Evolutionary conservation across 257 asterid species (phyloP), one percentile per base, ranked within the genome.

Genomic region (Lavandula angustifolia): DNA sequence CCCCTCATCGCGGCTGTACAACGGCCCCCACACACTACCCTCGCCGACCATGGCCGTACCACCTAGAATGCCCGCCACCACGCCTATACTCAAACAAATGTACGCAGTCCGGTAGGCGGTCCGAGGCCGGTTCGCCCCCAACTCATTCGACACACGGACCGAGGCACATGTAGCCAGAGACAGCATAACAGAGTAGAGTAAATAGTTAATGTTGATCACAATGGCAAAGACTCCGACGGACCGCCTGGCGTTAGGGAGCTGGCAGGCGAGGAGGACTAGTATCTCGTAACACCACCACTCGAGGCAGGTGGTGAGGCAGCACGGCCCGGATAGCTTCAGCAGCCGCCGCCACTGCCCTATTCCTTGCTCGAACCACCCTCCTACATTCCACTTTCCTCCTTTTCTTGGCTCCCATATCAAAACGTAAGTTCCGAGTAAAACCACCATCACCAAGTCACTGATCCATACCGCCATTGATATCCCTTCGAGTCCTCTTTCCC

Each of bases 231-330:
- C 82, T 9, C 90, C 97, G 0, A 92, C 79, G 0, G 84, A 63
- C 42, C 73, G 89, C 59, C 74, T 70, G 0, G 99, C 80, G 34
- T 79, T 68, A 0, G 78, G 76, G 4, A 92, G 87, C 14, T 82
- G 85, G 3, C 97, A 97, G 0, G 95, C 63, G 1, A 92, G 83
- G 42, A 89, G 69, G 55, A 89, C 82, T 29, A 89, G 57, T 13
- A 87, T 80, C 83, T 89, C 97, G 17, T 79, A 85, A 73, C 99
- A 92, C 99, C 97, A 89, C 97, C 97, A 92, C 47, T 89, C 99
- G 0, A 92, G 95, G 63, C 97, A 92, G 1, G 92, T 84, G 3
- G 97, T 87, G 37, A 92, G 75, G 74, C 96, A 92, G 54, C 97
- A 89, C 1, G 97, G 85, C 6, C 90, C 92, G 0, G 76, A 53